phyloP scores from a whole-genome alignment of 2,329 filamentous ascomycete species.

The Pseudogymnoascus sp. region DNA sequence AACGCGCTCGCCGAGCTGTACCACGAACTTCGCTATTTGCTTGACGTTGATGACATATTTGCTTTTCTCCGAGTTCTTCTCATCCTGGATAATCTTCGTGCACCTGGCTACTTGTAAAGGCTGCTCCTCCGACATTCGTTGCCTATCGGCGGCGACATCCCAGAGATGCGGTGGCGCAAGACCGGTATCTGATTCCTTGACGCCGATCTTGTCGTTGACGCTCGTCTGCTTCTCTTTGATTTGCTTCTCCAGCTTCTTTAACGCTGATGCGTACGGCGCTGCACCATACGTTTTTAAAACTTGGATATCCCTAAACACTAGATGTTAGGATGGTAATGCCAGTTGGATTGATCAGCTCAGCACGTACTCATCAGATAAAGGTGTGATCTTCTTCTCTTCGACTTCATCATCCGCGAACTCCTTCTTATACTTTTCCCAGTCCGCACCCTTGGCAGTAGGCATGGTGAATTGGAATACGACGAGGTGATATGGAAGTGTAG shows the following conservation, averaged over 20 bases:
- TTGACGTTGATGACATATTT: constrained; percentile 99
- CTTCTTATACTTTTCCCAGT: constrained; percentile 99
- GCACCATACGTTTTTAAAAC: constrained; percentile 98
- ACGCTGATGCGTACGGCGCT: constrained; percentile 82
- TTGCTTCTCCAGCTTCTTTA: constrained; percentile 98
- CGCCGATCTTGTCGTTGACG: constrained; percentile 96
- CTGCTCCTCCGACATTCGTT: constrained; percentile 98
- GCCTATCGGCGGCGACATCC: constrained; percentile 95
- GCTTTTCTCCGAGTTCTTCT: constrained; percentile 93
- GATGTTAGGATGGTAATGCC: constrained; percentile 4
- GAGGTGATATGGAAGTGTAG: constrained; percentile 3
- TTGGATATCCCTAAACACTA: constrained; percentile 76
- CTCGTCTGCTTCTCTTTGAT: constrained; percentile 99
- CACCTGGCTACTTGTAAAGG: constrained; percentile 94
- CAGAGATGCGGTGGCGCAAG: constrained; percentile 97
- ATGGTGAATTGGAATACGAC: constrained; percentile 39
- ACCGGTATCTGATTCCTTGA: constrained; percentile 96
- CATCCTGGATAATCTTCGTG: constrained; percentile 98
- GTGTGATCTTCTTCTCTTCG: constrained; percentile 99
- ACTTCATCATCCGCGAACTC: constrained; percentile 92
- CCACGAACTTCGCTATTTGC: constrained; percentile 99
- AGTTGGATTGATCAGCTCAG: constrained; percentile 4
- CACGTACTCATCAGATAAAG: constrained; percentile 87
- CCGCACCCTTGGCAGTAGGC: constrained; percentile 88
- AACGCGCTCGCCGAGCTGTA: constrained; percentile 92